Evolutionary conservation across 257 asterid species (phyloP), one percentile per base, ranked within the genome.

Genomic region (Misopates orontium): DNA sequence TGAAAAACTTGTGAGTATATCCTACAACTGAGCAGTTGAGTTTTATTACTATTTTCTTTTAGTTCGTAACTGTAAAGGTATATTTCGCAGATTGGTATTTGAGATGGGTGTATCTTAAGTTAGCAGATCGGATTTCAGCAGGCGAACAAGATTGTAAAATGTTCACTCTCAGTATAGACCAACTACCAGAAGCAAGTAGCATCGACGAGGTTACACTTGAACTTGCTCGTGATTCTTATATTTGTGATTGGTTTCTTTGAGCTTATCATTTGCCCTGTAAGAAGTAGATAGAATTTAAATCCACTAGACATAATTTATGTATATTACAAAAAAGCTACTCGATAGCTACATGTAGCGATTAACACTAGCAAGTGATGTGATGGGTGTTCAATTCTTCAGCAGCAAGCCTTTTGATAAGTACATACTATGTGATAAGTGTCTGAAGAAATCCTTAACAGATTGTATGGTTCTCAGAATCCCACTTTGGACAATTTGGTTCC

Each of bases 381-480:
- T 58, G n/a, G 60, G 40, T 40, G 44, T 19, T 40, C 55, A 70
- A 22, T 19, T 10, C 17, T 59, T 21, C 32, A 10, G 68, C 65
- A 56, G 23, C 40, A 56, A 36, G 65, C 65, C 69, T 7, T 53
- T 14, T 51, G 66, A 20, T 31, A 32, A 5, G 42, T 21, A 36
- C 67, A 16, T 5, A 2, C 2, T 25, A 25, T 10, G 19, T 48
- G 20, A 48, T 16, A 48, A n/a, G 21, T 48, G n/a, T 5, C 3
- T 2, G 10, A 20, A 15, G 6, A 20, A 48, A 12, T 56, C 69
- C 57, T 60, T 20, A 39, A 13, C 61, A 51, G 61, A 47, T 70
- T 64, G 62, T 64, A 73, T 65, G 78, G 63, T 47, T n/a, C 62
- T 20, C 21, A 22, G 16, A 22, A 63, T 56, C 9, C 70, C 18